A percentile compares a stretch with the other conserved stretches of the same genome.
phyloP scores from a whole-genome alignment of 305 asterid species.

The Solanum hybrid region DNA sequence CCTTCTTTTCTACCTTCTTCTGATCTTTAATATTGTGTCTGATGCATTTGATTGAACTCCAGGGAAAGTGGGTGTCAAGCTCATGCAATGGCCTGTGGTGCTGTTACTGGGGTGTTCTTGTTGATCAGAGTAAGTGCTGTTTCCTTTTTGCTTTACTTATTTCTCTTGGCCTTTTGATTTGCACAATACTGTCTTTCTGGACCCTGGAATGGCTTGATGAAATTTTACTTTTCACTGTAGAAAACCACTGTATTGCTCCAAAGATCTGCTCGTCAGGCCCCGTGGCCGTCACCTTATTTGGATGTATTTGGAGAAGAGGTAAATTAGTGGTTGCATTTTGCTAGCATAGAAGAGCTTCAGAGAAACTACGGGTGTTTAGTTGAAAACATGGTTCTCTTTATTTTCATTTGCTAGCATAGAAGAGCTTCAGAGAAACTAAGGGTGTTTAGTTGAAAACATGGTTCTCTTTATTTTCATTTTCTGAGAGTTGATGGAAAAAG shows the following conservation, averaged over 20 bases:
- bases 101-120: slow-evolving; percentile 91
- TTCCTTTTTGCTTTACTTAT: not conserved
- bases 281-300: slow-evolving; percentile 97
- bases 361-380: not conserved
- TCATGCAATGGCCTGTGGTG: slow-evolving; percentile 82
- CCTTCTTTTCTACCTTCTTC: not conserved
- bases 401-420: not conserved
- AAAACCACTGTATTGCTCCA: slow-evolving; percentile 84
- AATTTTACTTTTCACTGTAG: slow-evolving; percentile 25
- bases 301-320: slow-evolving; percentile 99
- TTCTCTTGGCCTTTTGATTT: not conserved
- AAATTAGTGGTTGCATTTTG: slow-evolving; percentile 6
- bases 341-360: not conserved
- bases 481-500: not conserved
- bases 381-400: not conserved
- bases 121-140: slow-evolving; percentile 59
- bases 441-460: not conserved
- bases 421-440: slow-evolving; percentile 1
- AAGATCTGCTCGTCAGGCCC: slow-evolving; percentile 86
- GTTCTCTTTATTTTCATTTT: not conserved
- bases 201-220: not conserved
- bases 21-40: not conserved
- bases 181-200: not conserved
- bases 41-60: slow-evolving; percentile 18
- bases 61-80: slow-evolving; percentile 75